These are phyloP conservation scores for Paramecium caudatum DNA, from an alignment of 73 alveolate genomes.

Conservation along the genomic window DNA sequence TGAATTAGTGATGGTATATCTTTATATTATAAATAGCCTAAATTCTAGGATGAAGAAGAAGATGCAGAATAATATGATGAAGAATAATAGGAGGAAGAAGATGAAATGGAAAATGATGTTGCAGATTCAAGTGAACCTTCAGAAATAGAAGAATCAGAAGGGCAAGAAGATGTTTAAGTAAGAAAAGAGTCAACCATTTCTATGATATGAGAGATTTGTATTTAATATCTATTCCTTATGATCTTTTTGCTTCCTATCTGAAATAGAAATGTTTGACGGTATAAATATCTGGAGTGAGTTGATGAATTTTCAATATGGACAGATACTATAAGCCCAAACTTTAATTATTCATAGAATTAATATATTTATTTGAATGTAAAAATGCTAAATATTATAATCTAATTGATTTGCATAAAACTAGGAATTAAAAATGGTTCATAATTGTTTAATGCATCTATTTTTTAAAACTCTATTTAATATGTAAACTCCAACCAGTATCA, in stretches of 20 bases:
- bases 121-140: constrained; percentile 16
- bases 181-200: constrained; percentile 36
- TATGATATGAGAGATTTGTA: constrained; percentile 14
- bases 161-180: background rate
- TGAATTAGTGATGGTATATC: background rate
- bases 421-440: constrained; percentile 7
- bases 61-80: background rate
- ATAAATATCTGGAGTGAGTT: too few species aligned
- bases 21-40: background rate
- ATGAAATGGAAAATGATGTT: background rate
- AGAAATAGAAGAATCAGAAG: constrained; percentile 9
- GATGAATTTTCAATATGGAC: too few species aligned
- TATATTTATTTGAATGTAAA: too few species aligned
- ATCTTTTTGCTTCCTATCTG: too few species aligned
- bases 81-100: constrained; percentile 28
- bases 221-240: too few species aligned
- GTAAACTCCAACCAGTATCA: constrained; percentile 7
- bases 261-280: too few species aligned
- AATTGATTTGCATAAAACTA: too few species aligned
- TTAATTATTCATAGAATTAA: too few species aligned
- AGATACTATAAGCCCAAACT: too few species aligned
- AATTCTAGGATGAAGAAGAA: background rate
- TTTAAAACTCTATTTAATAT: constrained; percentile 55
- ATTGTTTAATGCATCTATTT: constrained; percentile 10
- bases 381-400: too few species aligned